phyloP scores from a whole-genome alignment of 768 basidiomycete species.

The Trichaptum fuscoviolaceum region DNA sequence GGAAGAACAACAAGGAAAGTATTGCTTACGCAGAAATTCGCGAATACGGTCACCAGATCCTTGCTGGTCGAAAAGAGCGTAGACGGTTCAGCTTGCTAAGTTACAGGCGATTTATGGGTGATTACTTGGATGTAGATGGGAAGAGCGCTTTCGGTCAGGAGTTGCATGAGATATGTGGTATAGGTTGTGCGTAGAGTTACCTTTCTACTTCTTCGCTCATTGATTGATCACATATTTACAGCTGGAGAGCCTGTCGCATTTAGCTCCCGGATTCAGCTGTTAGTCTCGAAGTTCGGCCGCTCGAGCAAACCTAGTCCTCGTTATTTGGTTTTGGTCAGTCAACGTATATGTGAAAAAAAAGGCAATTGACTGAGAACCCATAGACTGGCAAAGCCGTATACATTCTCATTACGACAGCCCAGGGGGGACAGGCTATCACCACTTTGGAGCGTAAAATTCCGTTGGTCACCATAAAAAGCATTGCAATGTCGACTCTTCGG shows the following conservation, averaged over 20 bases:
- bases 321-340: constrained; percentile 79
- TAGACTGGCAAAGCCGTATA: constrained; percentile 86
- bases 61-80: constrained; percentile 90
- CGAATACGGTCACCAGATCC: constrained; percentile 92
- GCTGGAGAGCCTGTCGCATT: constrained; percentile 73
- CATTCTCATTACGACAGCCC: constrained; percentile 57
- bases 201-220: constrained; percentile 3
- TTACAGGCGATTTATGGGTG: constrained; percentile 92
- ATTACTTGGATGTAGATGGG: constrained; percentile 90
- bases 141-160: constrained; percentile 73
- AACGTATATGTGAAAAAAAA: background rate
- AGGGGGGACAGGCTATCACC: constrained; percentile 55
- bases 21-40: constrained; percentile 85
- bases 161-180: constrained; percentile 62
- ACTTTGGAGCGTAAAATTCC: constrained; percentile 84
- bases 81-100: constrained; percentile 90
- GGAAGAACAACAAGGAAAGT: constrained; percentile 96
- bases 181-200: constrained; percentile 52
- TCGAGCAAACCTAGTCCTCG: constrained; percentile 92
- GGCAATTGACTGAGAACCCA: constrained; percentile 5
- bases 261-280: constrained; percentile 72
- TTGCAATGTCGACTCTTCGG: constrained; percentile 81
- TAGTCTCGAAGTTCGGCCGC: constrained; percentile 80
- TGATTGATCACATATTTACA: constrained; percentile 18
- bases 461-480: constrained; percentile 78